Evolutionary conservation across 768 basidiomycete genomes (phyloP).

Genomic region (Termitomyces sp.): DNA sequence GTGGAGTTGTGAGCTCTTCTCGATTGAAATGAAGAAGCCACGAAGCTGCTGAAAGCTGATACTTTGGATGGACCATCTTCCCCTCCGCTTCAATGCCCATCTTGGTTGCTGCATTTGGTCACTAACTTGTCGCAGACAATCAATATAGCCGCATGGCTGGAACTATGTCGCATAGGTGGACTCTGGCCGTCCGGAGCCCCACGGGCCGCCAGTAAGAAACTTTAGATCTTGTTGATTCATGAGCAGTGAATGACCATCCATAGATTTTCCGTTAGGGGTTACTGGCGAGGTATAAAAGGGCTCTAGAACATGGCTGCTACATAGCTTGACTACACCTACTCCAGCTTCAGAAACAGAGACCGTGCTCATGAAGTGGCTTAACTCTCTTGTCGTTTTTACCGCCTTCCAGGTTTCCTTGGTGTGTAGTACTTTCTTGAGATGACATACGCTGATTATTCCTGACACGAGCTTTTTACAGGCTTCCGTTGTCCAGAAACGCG

Average conservation of each 20-base stretch:
- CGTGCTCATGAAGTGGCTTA: constrained; percentile 17
- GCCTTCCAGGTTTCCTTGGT: constrained; percentile 15
- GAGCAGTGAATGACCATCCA: neutral
- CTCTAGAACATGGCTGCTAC: neutral
- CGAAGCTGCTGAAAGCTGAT: neutral
- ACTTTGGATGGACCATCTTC: neutral
- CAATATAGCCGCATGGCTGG: neutral
- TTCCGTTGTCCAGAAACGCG: constrained; percentile 25
- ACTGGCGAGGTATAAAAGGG: neutral
- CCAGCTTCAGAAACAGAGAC: neutral
- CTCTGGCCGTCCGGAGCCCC: constrained; percentile 1
- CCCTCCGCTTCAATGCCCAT: neutral
- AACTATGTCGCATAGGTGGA: neutral
- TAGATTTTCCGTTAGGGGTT: neutral
- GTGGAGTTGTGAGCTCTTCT: neutral
- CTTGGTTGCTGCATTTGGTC: neutral
- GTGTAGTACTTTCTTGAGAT: neutral
- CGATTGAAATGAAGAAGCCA: neutral
- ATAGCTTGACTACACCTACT: neutral
- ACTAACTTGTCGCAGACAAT: neutral
- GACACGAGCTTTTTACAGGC: neutral
- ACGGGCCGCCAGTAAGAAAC: constrained; percentile 7
- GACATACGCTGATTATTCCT: neutral
- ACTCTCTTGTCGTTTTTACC: constrained; percentile 14
- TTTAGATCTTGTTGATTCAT: neutral